Conservation (phyloP, 2,329 filamentous ascomycete genomes). For the Pseudocercospora vitis region DNA sequence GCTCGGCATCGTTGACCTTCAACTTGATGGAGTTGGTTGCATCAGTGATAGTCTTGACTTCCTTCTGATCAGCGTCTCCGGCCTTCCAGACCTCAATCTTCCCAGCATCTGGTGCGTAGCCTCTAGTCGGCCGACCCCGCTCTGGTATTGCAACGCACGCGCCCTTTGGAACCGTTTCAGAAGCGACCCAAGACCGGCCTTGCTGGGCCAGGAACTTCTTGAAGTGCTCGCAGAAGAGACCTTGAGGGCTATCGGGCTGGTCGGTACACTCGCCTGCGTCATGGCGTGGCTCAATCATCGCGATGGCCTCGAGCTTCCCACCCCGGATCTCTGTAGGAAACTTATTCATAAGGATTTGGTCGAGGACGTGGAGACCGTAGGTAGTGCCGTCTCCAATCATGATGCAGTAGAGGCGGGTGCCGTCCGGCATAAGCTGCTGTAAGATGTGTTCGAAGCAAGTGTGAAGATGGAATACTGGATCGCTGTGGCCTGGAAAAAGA, state of each 20-base stretch:
- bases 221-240: slow-evolving; percentile 12
- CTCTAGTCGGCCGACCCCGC: background rate
- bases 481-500: slow-evolving; percentile 51
- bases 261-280: slow-evolving; percentile 9
- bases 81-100: no score
- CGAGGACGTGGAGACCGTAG: slow-evolving; percentile 24
- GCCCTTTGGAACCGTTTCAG: slow-evolving; percentile 18
- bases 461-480: slow-evolving; percentile 60
- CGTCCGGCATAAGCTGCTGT: slow-evolving; percentile 44
- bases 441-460: slow-evolving; percentile 68
- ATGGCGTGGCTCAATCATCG: slow-evolving; percentile 26
- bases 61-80: no score
- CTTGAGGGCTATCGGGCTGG: background rate
- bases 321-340: background rate
- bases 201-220: slow-evolving; percentile 18
- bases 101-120: slow-evolving; percentile 6
- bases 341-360: slow-evolving; percentile 14
- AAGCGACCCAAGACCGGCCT: slow-evolving; percentile 26
- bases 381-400: slow-evolving; percentile 68
- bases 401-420: slow-evolving; percentile 65
- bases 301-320: slow-evolving; percentile 22
- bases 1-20: no score
- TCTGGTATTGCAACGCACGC: slow-evolving; percentile 12
- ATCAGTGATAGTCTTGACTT: no score
- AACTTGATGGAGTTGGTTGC: no score